Conservation (phyloP, 768 basidiomycete species). For the Rhizopogon vulgaris region DNA sequence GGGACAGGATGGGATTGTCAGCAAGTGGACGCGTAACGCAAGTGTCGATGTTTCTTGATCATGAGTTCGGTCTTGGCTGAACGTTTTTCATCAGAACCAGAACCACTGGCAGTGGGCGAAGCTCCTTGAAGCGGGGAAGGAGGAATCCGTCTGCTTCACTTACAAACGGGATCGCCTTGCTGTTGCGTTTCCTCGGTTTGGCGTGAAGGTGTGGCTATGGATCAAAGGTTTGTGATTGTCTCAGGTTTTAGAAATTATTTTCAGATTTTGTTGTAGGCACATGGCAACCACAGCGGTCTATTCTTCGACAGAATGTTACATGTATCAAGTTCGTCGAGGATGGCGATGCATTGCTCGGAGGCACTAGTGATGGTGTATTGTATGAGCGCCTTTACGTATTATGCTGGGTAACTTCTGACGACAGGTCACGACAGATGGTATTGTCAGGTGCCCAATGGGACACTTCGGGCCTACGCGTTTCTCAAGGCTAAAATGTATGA, state of each 20-base stretch:
- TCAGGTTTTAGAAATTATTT: neutral
- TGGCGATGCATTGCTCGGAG: slow-evolving; percentile 59
- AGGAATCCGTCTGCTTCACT: slow-evolving; percentile 46
- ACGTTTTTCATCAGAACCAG: slow-evolving; percentile 27
- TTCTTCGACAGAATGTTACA: slow-evolving; percentile 58
- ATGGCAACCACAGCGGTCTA: slow-evolving; percentile 62
- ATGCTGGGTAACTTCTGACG: slow-evolving; percentile 7
- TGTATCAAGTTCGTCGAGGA: slow-evolving; percentile 58
- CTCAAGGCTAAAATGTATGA: slow-evolving; percentile 55
- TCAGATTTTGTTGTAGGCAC: slow-evolving; percentile 33
- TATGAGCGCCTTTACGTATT: slow-evolving; percentile 24
- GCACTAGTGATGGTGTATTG: slow-evolving; percentile 66
- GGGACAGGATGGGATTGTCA: slow-evolving; percentile 49
- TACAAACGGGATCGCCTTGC: slow-evolving; percentile 54
- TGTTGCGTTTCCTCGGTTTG: slow-evolving; percentile 50
- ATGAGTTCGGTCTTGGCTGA: neutral
- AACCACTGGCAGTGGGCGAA: slow-evolving; percentile 54
- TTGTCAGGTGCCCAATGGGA: slow-evolving; percentile 63
- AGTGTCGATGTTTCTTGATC: slow-evolving; percentile 18
- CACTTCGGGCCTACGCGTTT: slow-evolving; percentile 53
- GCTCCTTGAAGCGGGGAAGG: slow-evolving; percentile 43
- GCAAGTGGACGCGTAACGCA: slow-evolving; percentile 54
- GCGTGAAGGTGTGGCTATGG: slow-evolving; percentile 64
- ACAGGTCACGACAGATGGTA: slow-evolving; percentile 44
- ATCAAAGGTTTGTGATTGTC: slow-evolving; percentile 37